These are phyloP conservation scores for Aspergillus indologenus DNA, from an alignment of 495 filamentous ascomycete species.

Conservation along the genomic window DNA sequence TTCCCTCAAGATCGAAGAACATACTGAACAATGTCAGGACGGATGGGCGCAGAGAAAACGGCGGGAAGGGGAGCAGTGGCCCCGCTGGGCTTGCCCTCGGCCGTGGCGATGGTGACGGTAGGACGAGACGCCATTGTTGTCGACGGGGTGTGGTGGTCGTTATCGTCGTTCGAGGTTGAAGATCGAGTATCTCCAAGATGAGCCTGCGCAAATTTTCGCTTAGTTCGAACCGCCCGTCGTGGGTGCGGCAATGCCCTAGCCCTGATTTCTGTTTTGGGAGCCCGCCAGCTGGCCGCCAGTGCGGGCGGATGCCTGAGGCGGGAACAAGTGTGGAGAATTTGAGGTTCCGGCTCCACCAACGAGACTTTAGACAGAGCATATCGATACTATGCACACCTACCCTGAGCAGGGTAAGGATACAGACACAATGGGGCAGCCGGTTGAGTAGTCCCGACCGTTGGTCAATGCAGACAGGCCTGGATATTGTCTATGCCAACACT, in stretches of 20 bases:
- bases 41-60: constrained; percentile 95
- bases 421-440: no score
- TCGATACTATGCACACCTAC: no score
- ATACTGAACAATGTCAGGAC: constrained; percentile 97
- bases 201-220: constrained; percentile 50
- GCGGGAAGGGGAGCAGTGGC: constrained; percentile 84
- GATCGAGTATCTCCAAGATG: constrained; percentile 35
- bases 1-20: constrained; percentile 22
- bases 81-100: constrained; percentile 86
- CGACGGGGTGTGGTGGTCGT: constrained; percentile 35
- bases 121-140: constrained; percentile 88
- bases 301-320: constrained; percentile 14
- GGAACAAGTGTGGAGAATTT: not conserved
- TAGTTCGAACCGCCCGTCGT: constrained; percentile 32
- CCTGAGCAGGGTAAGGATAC: no score
- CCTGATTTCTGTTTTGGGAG: constrained; percentile 28
- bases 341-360: not conserved
- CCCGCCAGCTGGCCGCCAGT: not conserved
- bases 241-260: constrained; percentile 37
- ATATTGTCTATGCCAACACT: no score
- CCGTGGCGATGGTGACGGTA: constrained; percentile 89
- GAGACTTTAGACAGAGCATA: no score
- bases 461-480: no score
- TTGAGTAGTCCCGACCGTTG: no score
- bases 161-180: constrained; percentile 47